Base-by-base conservation (phyloP, 1,284 basidiomycete species). In the Mycosarcoma mackinlayi region DNA sequence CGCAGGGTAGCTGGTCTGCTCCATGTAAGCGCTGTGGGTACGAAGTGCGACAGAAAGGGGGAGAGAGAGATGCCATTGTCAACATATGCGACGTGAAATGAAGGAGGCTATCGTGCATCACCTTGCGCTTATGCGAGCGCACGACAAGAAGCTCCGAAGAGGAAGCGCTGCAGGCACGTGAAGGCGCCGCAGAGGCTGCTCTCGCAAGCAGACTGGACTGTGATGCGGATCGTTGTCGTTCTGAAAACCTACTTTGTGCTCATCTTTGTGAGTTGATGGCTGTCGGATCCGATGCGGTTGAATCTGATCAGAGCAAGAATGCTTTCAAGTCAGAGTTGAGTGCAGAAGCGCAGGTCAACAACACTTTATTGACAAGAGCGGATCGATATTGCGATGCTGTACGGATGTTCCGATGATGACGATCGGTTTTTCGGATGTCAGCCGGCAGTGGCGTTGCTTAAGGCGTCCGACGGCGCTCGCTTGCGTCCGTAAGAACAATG, bases 181-280 rank as follows among this genome's bases (percentile, higher is more conserved):
- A 41, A 18, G 16, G 25, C 25, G 24, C n/a, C 21, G 41, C 41
- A 18, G n/a, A 42, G 18, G 18, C n/a, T 30, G 41, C 27, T 19
- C 21, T 18, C 25, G 6, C n/a, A n/a, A n/a, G n/a, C n/a, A n/a
- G n/a, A n/a, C n/a, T n/a, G n/a, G n/a, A n/a, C n/a, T 42, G 4
- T 11, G 23, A 8, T 7, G 25, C 27, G 23, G 19, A n/a, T n/a
- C 11, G 21, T n/a, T 23, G 18, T 13, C 37, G 16, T 7, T 25
- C 14, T 24, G n/a, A 3, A 24, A 47, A 60, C 64, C 61, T 57
- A 67, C 64, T 67, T 67, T 61, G 64, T 42, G 64, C 64, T 67
- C 64, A 67, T 61, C 28, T 6, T 55, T 6, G 18, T 21, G 24
- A 42, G 19, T 3, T 28, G 41, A 37, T 37, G n/a, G n/a, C n/a